Conservation (phyloP, 1,284 basidiomycete species). For the Fomes fomentarius region DNA sequence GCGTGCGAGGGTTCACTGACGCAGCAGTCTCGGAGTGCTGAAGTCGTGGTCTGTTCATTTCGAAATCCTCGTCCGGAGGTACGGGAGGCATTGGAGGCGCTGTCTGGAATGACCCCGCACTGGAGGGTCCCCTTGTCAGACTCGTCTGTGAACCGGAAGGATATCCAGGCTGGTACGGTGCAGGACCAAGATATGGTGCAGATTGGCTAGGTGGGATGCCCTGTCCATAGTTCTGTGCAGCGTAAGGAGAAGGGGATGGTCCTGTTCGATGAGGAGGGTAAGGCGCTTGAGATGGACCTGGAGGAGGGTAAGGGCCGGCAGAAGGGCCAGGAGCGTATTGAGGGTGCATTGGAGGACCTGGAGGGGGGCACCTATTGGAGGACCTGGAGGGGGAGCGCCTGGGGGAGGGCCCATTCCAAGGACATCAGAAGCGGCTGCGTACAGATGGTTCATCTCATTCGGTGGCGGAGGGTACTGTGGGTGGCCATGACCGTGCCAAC, state of each 20-base stretch:
- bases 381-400: constrained; percentile 26
- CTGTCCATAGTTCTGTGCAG: constrained; percentile 16
- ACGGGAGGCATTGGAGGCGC: constrained; percentile 37
- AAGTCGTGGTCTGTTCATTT: constrained; percentile 54
- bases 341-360: constrained; percentile 14
- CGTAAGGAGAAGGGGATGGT: constrained; percentile 16
- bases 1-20: constrained; percentile 62
- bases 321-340: constrained; percentile 20
- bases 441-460: constrained; percentile 55
- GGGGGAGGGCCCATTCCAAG: constrained; percentile 73
- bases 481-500: constrained; percentile 39
- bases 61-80: constrained; percentile 47
- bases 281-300: constrained; percentile 16
- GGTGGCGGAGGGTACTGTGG: constrained; percentile 40
- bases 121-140: constrained; percentile 18
- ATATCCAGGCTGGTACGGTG: constrained; percentile 28
- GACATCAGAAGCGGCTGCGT: constrained; percentile 79
- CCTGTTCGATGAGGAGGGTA: constrained; percentile 22
- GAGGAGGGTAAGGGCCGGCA: constrained; percentile 21
- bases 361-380: constrained; percentile 19
- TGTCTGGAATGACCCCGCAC: constrained; percentile 19
- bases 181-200: constrained; percentile 25
- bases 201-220: constrained; percentile 24
- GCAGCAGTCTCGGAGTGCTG: constrained; percentile 59
- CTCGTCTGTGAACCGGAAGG: constrained; percentile 21